Evolutionary conservation across 2,329 filamentous ascomycete species (phyloP), one percentile per base, ranked within the genome.

Genomic region (Cordyceps cateniannulata): DNA sequence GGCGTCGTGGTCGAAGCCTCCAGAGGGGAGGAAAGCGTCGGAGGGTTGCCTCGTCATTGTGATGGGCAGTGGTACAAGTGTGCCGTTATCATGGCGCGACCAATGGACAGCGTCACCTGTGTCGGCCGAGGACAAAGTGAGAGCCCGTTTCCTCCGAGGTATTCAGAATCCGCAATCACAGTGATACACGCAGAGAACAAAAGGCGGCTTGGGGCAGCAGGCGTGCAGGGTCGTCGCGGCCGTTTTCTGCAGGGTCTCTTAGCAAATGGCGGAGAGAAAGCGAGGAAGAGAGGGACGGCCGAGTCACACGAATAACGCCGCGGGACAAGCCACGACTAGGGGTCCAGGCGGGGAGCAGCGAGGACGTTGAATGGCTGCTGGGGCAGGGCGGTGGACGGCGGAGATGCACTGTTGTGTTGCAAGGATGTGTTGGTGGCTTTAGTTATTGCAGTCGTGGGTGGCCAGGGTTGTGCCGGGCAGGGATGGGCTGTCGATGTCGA

Each of bases 21-120:
- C 73, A 51, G 72, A 72, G 12, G 77, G 75, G 66, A 77, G 68
- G 67, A 78, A 78, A 29, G 76, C 75, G 64, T 79, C 75, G 62
- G 74, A 70, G 38, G 73, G 71, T 38, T 77, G 62, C 63, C 73
- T 77, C 63, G 72, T 71, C 76, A 79, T 79, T 27, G 29, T 59
- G 54, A 48, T 45, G 59, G 35, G 50, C 59, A 44, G 42, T 44
- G 49, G 22, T 40, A 22, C 32, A 42, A 20, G 45, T 35, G 48
- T 42, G 22, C 59, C 14, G 48, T n/a, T 60, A 53, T 48, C 59
- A 61, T 61, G 52, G 52, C 59, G 35, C 52, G 49, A 61, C 25
- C 35, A 40, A 42, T 18, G 48, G n/a, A n/a, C 47, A 24, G 24
- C 18, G 24, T 12, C 49, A 38, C 7, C 18, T 18, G 47, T 10